These are phyloP conservation scores for Ceratobasidium sp. DNA, from an alignment of 1,284 basidiomycete species.

Conservation along the genomic window DNA sequence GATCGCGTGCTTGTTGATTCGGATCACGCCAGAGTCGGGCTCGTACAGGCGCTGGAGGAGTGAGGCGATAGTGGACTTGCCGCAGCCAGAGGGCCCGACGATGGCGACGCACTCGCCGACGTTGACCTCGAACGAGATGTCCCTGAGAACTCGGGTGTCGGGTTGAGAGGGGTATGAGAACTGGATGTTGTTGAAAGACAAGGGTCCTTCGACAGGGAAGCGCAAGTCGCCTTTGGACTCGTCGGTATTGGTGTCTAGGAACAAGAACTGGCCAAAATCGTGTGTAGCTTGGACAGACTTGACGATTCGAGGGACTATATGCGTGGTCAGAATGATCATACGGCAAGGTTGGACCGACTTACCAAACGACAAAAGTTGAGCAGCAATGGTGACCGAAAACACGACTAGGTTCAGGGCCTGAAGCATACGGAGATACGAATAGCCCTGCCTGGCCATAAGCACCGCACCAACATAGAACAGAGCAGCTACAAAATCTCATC, in stretches of 20 bases:
- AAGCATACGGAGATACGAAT: slow-evolving; percentile 89
- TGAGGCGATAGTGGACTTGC: slow-evolving; percentile 88
- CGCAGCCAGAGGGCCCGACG: slow-evolving; percentile 88
- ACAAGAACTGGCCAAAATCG: slow-evolving; percentile 79
- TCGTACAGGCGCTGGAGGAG: slow-evolving; percentile 90
- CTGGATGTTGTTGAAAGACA: slow-evolving; percentile 77
- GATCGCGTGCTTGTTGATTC: slow-evolving; percentile 69
- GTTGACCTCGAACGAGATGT: slow-evolving; percentile 73
- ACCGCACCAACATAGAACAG: slow-evolving; percentile 91
- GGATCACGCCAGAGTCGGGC: slow-evolving; percentile 74
- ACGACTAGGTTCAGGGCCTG: slow-evolving; percentile 92
- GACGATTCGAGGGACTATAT: slow-evolving; percentile 79
- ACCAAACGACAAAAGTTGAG: slow-evolving; percentile 91
- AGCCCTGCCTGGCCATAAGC: slow-evolving; percentile 83
- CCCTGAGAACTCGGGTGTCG: slow-evolving; percentile 75
- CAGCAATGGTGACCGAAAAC: slow-evolving; percentile 92
- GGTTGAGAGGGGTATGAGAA: slow-evolving; percentile 89
- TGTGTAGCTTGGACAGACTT: slow-evolving; percentile 83
- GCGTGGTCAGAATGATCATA: slow-evolving; percentile 44
- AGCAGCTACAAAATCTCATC: slow-evolving; percentile 66
- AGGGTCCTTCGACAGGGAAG: slow-evolving; percentile 74
- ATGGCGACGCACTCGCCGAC: slow-evolving; percentile 88
- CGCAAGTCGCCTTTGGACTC: slow-evolving; percentile 77
- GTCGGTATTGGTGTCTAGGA: slow-evolving; percentile 68
- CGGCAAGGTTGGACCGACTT: slow-evolving; percentile 58